These are phyloP conservation scores for Sporothrix phasma DNA, from an alignment of 2,329 filamentous ascomycete species.

Conservation along the genomic window DNA sequence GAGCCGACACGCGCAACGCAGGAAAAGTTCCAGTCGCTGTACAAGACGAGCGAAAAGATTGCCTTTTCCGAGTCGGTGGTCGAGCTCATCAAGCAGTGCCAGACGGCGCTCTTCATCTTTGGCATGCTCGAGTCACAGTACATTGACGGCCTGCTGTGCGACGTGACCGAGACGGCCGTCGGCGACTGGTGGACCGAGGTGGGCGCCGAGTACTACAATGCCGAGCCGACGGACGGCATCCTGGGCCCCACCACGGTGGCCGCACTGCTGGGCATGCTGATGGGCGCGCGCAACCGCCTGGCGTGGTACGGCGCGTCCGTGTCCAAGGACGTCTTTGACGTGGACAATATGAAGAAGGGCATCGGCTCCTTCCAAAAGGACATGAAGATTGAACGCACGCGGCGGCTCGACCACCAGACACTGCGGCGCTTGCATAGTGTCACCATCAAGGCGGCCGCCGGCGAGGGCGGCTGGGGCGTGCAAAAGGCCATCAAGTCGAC, in stretches of 20 bases:
- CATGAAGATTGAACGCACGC: constrained; percentile 66
- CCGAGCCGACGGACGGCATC: constrained; percentile 86
- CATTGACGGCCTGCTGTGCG: constrained; percentile 84
- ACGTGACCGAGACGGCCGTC: constrained; percentile 81
- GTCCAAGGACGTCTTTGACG: constrained; percentile 83
- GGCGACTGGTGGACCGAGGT: constrained; percentile 95
- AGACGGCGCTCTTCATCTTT: constrained; percentile 80
- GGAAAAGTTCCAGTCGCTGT: constrained; percentile 85
- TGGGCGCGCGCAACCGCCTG: constrained; percentile 82
- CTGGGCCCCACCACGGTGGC: constrained; percentile 86
- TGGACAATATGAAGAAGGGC: constrained; percentile 69
- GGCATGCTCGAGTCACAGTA: constrained; percentile 80
- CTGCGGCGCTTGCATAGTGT: constrained; percentile 67
- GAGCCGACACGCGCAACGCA: constrained; percentile 71
- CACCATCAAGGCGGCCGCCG: constrained; percentile 84
- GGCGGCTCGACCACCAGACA: constrained; percentile 74
- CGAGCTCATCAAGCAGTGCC: constrained; percentile 84
- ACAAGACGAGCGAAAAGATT: constrained; percentile 75
- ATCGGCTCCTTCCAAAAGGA: constrained; percentile 86
- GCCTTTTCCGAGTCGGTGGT: constrained; percentile 68
- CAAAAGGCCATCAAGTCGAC: constrained; percentile 91
- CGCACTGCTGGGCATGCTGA: constrained; percentile 73
- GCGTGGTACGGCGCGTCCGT: constrained; percentile 78
- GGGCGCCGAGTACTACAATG: constrained; percentile 81
- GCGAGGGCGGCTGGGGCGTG: constrained; percentile 84